Evolutionary conservation across 2,329 filamentous ascomycete species (phyloP).

Genomic region (Penicillium frequentans): DNA sequence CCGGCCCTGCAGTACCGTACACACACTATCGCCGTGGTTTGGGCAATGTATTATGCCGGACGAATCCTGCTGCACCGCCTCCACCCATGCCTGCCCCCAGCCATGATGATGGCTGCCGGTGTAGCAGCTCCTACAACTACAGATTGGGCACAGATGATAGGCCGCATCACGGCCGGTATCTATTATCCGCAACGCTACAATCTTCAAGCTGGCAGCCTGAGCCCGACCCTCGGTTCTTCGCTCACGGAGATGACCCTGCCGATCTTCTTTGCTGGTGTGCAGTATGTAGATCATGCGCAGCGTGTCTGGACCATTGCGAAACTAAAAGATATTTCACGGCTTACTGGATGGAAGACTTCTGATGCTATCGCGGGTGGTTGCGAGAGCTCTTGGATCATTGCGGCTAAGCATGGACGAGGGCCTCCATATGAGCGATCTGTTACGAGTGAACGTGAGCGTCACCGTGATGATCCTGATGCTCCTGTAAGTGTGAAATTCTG

Average conservation of each 20-base stretch:
- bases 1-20: constrained; percentile 77
- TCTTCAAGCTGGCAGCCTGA: constrained; percentile 55
- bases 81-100: constrained; percentile 87
- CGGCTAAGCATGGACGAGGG: constrained; percentile 70
- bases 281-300: constrained; percentile 72
- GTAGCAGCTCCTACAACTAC: constrained; percentile 73
- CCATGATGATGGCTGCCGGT: constrained; percentile 82
- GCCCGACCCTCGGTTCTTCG: constrained; percentile 74
- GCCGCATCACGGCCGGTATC: constrained; percentile 74
- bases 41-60: constrained; percentile 84
- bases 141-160: constrained; percentile 70
- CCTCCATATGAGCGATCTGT: constrained; percentile 63
- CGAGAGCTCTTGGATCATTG: constrained; percentile 79
- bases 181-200: constrained; percentile 45
- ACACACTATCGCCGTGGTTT: constrained; percentile 82
- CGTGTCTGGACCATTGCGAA: constrained; percentile 75
- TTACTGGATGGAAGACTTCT: constrained; percentile 87
- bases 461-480: not conserved
- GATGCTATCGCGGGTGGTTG: constrained; percentile 79
- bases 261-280: constrained; percentile 81
- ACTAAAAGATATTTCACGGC: constrained; percentile 70
- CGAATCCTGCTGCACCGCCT: constrained; percentile 78
- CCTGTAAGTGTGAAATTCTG: constrained; percentile 14
- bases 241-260: constrained; percentile 80
- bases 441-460: constrained; percentile 11